Evolutionary conservation across 164 flowering plant genomes (phyloP), one percentile per base, ranked within the genome.

Genomic region (Chloranthus sessilifolius): DNA sequence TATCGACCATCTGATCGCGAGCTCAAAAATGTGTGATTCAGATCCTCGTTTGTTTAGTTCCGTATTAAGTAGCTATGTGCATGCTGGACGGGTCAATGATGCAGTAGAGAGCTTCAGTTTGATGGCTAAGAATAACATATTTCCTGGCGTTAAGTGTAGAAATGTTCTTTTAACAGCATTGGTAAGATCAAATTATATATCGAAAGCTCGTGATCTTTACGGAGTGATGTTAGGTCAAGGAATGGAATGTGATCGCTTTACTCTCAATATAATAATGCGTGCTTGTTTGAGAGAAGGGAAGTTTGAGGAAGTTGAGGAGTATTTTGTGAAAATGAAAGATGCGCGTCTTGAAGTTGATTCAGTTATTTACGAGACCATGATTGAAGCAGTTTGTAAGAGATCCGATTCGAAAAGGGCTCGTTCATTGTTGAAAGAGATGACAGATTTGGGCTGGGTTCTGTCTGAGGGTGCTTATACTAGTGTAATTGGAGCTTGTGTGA

Each of bases 391-490:
- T 45, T 76, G 90, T 53, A 56, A 47, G 74, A 66, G 49, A 47
- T 70, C 69, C 2, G 52, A 83, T 60, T 61, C 63, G 8, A 33
- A 7, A 47, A 36, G 34, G 31, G 88, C 90, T 4, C 65, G 47
- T 43, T 59, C 39, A 37, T 55, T 82, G 73, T 67, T 89, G 75
- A 60, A 55, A 61, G 94, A 89, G 68, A 85, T 85, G 87, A 81
- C 73, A 54, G 63, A 48, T 20, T 70, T n/a, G 73, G 78, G 81
- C 0, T 74, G 61, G 77, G 46, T 72, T 64, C 89, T 89, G 9
- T 65, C 73, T 10, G 74, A 72, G 56, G 52, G 41, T 21, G 62
- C 81, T 0, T 88, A 35, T 58, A 59, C 78, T 0, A 20, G 51
- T 40, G 65, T 74, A 7, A 78, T 88, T 36, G 74, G 44, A 28